These are phyloP conservation scores for Ceratocystis colombiana DNA, from an alignment of 2,329 filamentous ascomycete species.

Conservation along the genomic window DNA sequence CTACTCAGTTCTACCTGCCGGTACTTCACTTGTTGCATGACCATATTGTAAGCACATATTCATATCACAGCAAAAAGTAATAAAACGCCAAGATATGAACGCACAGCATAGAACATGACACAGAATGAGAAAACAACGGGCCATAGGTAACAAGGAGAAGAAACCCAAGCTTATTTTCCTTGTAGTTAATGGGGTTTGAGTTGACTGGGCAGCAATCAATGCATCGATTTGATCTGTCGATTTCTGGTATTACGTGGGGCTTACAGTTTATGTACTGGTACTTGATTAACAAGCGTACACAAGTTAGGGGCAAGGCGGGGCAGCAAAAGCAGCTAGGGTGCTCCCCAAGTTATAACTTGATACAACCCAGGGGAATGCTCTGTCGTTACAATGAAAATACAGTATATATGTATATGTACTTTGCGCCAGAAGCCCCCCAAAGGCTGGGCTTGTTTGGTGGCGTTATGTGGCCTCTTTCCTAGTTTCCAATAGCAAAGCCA, in stretches of 20 bases:
- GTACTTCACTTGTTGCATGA: neutral
- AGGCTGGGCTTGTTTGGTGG: neutral
- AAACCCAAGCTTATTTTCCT: constrained; percentile 7
- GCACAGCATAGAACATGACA: neutral
- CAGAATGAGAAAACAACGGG: neutral
- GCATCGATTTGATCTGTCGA: neutral
- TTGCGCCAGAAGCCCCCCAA: neutral
- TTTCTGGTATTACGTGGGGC: neutral
- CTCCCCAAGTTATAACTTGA: too few relatives aligned
- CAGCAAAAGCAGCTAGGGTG: neutral
- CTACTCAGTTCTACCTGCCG: neutral
- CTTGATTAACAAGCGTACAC: neutral
- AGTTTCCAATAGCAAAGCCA: constrained; percentile 1
- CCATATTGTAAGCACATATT: neutral
- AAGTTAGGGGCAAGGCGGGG: constrained; percentile 10
- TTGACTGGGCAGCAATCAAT: constrained; percentile 11
- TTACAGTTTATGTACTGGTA: neutral
- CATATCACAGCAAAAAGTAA: neutral
- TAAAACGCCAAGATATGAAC: neutral
- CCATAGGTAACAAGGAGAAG: neutral
- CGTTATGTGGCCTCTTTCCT: constrained; percentile 3
- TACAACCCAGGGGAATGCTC: too few relatives aligned
- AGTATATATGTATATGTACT: neutral
- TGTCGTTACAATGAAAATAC: too few relatives aligned
- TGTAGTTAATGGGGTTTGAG: neutral